Percentiles rank a stretch among this genome's conserved stretches.
Conservation (phyloP, 768 basidiomycete genomes). For the Boletales sp. region DNA sequence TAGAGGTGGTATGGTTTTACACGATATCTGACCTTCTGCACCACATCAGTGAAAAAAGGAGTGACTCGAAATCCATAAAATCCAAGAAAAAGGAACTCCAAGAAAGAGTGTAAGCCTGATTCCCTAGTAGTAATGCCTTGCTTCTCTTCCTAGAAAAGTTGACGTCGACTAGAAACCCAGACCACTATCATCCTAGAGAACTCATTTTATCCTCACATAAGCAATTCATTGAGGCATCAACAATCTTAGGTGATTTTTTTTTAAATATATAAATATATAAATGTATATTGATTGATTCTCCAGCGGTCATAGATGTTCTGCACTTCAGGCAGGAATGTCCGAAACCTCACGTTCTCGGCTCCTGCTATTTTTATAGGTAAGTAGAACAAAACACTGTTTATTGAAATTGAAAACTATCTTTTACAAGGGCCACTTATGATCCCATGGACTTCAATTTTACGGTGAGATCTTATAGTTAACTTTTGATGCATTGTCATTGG, state of each 20-base stretch:
- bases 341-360: background rate
- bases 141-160: background rate
- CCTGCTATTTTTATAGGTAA: background rate
- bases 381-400: background rate
- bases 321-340: background rate
- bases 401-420: background rate
- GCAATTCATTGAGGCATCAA: background rate
- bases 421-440: background rate
- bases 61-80: background rate
- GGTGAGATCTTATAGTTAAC: background rate
- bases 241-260: background rate
- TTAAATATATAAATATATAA: background rate
- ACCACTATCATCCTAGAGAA: background rate
- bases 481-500: background rate
- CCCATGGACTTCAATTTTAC: background rate
- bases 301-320: background rate
- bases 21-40: background rate
- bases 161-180: background rate
- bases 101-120: background rate
- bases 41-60: background rate
- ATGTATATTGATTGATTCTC: background rate
- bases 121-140: background rate
- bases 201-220: background rate
- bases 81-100: background rate
- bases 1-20: background rate